Evolutionary conservation across 495 filamentous ascomycete species (phyloP).

Genomic region (Staphylotrichum longicolle): DNA sequence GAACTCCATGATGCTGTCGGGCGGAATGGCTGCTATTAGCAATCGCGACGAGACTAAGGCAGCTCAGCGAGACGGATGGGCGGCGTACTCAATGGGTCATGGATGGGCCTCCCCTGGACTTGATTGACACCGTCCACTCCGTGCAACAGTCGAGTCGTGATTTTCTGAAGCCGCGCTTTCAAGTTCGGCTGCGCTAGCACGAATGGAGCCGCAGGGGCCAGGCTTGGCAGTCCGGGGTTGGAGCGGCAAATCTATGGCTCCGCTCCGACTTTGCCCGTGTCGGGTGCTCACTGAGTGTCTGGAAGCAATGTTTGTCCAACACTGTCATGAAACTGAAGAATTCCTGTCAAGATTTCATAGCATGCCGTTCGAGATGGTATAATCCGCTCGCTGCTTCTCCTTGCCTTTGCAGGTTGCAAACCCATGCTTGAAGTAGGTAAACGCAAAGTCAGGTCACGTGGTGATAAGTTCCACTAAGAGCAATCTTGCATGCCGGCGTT

Average conservation of each 20-base stretch:
- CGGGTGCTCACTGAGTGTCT: too few relatives aligned
- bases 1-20: slow-evolving; percentile 30
- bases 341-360: not conserved
- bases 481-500: not conserved
- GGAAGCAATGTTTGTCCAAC: too few relatives aligned
- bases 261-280: slow-evolving; percentile 15
- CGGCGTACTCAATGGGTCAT: slow-evolving; percentile 24
- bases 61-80: not conserved
- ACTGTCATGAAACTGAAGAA: too few relatives aligned
- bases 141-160: slow-evolving; percentile 6
- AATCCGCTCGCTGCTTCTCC: too few relatives aligned
- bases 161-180: slow-evolving; percentile 19
- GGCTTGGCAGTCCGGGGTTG: not conserved
- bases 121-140: slow-evolving; percentile 3
- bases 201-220: slow-evolving; percentile 6
- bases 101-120: slow-evolving; percentile 5
- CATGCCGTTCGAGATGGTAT: too few relatives aligned
- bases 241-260: slow-evolving; percentile 16
- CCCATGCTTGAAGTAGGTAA: too few relatives aligned
- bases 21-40: not conserved
- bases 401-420: too few relatives aligned
- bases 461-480: too few relatives aligned
- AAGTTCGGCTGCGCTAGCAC: not conserved
- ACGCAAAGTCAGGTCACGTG: too few relatives aligned
- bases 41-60: not conserved